Conservation (phyloP, 176 grass and related monocot genomes). For the Triticum timopheevii region DNA sequence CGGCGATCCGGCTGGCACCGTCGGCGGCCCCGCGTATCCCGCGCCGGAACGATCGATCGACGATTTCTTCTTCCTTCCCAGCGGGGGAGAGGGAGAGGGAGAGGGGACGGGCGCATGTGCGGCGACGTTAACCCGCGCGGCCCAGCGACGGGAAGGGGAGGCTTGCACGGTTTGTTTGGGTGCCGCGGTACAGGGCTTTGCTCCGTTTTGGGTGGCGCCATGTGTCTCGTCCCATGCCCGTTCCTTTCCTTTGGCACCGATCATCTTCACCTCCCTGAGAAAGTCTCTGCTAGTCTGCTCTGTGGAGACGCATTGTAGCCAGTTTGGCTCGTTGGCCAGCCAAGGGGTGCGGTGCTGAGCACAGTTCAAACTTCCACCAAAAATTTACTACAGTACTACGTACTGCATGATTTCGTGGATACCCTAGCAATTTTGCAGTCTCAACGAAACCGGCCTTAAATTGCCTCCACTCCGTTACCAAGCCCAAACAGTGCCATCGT, state of each 20-base stretch:
- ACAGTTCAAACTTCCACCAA: too few relatives aligned
- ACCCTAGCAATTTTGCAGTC: too few relatives aligned
- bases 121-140: not conserved
- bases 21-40: not conserved
- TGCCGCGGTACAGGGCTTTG: not conserved
- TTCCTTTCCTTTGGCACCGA: not conserved
- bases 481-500: too few relatives aligned
- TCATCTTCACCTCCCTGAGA: not conserved
- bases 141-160: not conserved
- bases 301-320: too few relatives aligned
- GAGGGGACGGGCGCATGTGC: not conserved
- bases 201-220: not conserved
- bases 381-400: too few relatives aligned
- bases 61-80: not conserved
- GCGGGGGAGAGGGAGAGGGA: too few relatives aligned
- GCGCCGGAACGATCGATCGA: not conserved
- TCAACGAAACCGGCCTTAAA: too few relatives aligned
- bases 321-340: too few relatives aligned
- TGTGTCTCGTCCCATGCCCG: not conserved
- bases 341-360: too few relatives aligned
- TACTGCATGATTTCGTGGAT: too few relatives aligned
- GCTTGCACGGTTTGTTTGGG: not conserved
- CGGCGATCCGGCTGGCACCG: conserved; percentile 8
- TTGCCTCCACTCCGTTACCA: too few relatives aligned
- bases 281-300: too few relatives aligned